Conservation (phyloP, 441 rosid genomes). For the Populus hybrid region DNA sequence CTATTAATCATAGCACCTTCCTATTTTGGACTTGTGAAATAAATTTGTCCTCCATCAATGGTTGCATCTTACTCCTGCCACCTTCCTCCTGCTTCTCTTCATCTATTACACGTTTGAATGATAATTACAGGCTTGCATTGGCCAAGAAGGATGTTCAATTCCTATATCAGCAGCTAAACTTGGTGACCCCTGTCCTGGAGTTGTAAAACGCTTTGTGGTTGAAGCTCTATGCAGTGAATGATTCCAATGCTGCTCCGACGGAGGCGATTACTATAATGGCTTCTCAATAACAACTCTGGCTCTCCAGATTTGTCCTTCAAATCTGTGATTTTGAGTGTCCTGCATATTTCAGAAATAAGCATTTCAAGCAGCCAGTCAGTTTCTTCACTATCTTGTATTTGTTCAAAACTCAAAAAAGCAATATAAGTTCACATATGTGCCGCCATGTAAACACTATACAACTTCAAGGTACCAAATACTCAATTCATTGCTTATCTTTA, state of each 20-base stretch:
- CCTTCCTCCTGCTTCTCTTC: neutral
- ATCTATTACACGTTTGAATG: conserved; percentile 10
- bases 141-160: conserved; percentile 45
- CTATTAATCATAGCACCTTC: too few species aligned
- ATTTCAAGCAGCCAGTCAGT: neutral
- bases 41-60: too few species aligned
- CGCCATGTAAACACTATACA: neutral
- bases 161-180: conserved; percentile 35
- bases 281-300: neutral
- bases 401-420: neutral
- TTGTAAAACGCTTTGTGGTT: conserved; percentile 40
- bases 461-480: too few species aligned
- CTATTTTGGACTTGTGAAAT: neutral
- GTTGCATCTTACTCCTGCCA: neutral
- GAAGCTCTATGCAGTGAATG: conserved; percentile 47
- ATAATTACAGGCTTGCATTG: conserved; percentile 53
- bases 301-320: neutral
- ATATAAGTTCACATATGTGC: neutral
- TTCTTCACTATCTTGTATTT: neutral
- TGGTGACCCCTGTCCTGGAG: conserved; percentile 48
- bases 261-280: neutral
- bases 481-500: too few species aligned
- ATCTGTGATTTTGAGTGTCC: neutral
- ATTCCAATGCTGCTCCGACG: neutral
- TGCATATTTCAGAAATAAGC: too few species aligned